These are phyloP conservation scores for Nothomitra cinnamomea DNA, from an alignment of 2,329 filamentous ascomycete species.

Conservation along the genomic window DNA sequence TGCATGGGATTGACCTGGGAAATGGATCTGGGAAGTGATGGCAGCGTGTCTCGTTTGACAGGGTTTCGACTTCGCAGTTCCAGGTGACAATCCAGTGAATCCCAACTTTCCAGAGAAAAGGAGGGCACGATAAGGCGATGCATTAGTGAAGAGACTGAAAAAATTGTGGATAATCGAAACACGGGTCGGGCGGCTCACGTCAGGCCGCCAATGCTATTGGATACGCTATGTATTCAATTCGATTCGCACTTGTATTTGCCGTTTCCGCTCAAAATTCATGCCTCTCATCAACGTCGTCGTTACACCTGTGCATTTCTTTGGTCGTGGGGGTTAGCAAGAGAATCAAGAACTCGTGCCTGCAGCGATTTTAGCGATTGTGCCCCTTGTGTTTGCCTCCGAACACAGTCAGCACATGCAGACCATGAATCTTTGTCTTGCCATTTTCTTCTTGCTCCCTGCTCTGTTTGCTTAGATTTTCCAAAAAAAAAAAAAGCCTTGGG, in stretches of 20 bases:
- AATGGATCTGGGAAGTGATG: neutral
- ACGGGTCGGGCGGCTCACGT: neutral
- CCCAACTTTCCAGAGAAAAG: neutral
- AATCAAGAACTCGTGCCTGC: neutral
- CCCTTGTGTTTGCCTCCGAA: neutral
- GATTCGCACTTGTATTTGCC: neutral
- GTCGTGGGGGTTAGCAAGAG: neutral
- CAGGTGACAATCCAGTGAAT: neutral
- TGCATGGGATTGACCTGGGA: conserved; percentile 2
- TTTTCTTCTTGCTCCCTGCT: neutral
- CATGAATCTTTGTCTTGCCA: neutral
- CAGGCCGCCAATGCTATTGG: neutral
- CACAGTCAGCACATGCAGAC: neutral
- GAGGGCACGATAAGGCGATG: neutral
- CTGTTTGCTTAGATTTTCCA: conserved; percentile 1
- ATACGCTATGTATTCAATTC: conserved; percentile 3
- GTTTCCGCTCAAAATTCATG: neutral
- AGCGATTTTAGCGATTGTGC: neutral
- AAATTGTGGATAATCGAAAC: neutral
- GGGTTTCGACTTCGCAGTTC: conserved; percentile 1
- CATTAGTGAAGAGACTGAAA: neutral
- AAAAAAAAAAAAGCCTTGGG: neutral
- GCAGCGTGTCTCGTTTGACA: neutral
- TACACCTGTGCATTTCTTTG: neutral
- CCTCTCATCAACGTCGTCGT: conserved; percentile 2